Percentiles rank a stretch among this genome's conserved stretches.
phyloP scores from a whole-genome alignment of 192 early-diverging fungal genomes.

The Neocallimastix lanati region DNA sequence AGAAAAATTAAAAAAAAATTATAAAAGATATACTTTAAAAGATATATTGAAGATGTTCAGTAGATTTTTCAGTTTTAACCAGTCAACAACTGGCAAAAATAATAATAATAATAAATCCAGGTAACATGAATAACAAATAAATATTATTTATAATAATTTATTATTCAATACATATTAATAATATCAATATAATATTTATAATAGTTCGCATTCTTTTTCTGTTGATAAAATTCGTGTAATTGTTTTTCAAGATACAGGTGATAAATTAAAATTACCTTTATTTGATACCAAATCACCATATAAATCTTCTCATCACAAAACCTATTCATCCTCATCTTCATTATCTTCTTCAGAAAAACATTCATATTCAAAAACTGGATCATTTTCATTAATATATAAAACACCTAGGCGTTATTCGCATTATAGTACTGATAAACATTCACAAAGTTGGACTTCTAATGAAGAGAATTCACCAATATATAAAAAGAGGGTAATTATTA shows the following conservation, averaged over 20 bases:
- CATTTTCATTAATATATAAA: neutral
- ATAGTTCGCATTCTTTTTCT: neutral
- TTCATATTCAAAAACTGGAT: neutral
- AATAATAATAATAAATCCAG: neutral
- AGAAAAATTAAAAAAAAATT: no score
- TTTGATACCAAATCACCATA: slow-evolving; percentile 3
- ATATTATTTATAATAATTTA: no score
- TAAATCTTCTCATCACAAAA: neutral
- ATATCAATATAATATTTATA: no score
- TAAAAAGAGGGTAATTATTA: neutral
- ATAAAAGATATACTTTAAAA: no score
- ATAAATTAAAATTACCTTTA: slow-evolving; percentile 8
- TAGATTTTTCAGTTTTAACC: neutral
- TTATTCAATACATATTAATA: no score
- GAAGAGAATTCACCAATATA: neutral
- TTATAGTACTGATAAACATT: slow-evolving; percentile 1
- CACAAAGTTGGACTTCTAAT: neutral
- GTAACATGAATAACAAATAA: neutral
- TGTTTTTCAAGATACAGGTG: slow-evolving; percentile 12
- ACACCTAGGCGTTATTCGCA: neutral
- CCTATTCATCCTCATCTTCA: neutral
- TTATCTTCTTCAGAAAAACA: neutral
- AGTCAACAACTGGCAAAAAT: neutral
- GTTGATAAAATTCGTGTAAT: slow-evolving; percentile 5
- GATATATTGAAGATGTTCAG: neutral